Percentiles rank a stretch among this genome's conserved stretches.
phyloP scores from a whole-genome alignment of 768 basidiomycete species.

The Leccinum olivaceopallidum region DNA sequence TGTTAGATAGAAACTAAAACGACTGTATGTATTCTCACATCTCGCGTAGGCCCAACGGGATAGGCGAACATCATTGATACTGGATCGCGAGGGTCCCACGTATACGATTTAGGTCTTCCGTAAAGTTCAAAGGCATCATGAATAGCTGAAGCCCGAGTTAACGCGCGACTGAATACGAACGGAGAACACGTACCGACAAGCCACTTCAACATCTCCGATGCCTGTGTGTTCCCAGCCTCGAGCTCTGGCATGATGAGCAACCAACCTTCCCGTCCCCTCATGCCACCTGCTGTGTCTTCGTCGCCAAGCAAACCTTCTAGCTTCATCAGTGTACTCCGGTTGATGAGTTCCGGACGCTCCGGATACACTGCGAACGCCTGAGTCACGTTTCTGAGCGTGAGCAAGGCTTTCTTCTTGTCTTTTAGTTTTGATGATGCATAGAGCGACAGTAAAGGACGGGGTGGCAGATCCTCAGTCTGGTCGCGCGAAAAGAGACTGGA shows the following conservation, averaged over 20 bases:
- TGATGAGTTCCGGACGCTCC: constrained; percentile 91
- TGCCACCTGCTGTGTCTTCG: constrained; percentile 66
- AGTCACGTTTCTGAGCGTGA: constrained; percentile 68
- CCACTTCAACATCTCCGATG: constrained; percentile 90
- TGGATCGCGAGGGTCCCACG: constrained; percentile 86
- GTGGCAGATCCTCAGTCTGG: constrained; percentile 35
- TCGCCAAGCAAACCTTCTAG: constrained; percentile 83
- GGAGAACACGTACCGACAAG: constrained; percentile 62
- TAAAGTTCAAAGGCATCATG: constrained; percentile 89
- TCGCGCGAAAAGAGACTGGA: constrained; percentile 65
- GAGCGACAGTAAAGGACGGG: constrained; percentile 52
- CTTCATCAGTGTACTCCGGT: constrained; percentile 87
- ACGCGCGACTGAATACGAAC: background rate
- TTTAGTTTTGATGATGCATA: constrained; percentile 66
- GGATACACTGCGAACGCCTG: constrained; percentile 96
- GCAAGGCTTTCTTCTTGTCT: constrained; percentile 68
- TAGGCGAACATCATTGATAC: constrained; percentile 91
- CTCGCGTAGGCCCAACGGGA: constrained; percentile 80
- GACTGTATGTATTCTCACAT: constrained; percentile 52
- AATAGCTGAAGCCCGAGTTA: constrained; percentile 48
- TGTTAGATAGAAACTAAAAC: constrained; percentile 16
- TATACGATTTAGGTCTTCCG: constrained; percentile 82
- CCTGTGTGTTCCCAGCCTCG: constrained; percentile 58
- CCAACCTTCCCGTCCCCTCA: constrained; percentile 81
- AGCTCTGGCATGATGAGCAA: constrained; percentile 88